Conservation (phyloP, 2,329 filamentous ascomycete species). For the Fusarium proliferatum region DNA sequence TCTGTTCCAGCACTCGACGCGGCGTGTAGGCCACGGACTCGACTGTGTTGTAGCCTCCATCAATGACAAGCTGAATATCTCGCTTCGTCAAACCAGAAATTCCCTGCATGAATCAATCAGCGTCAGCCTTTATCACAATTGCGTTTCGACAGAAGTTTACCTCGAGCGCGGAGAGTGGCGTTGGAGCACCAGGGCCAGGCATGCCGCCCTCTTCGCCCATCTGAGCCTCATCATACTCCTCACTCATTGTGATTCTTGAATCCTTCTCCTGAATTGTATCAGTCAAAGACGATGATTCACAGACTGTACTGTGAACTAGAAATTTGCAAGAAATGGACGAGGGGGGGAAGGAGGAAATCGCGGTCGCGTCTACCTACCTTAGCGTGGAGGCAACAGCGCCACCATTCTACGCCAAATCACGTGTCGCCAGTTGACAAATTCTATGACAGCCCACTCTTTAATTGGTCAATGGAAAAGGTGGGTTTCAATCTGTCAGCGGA, state of each 20-base stretch:
- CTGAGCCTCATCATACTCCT: slow-evolving; percentile 74
- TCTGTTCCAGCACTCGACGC: slow-evolving; percentile 85
- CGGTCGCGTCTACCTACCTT: slow-evolving; percentile 48
- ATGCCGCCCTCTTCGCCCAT: slow-evolving; percentile 75
- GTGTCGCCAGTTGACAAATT: slow-evolving; percentile 34
- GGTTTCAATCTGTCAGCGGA: not conserved
- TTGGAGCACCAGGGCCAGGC: slow-evolving; percentile 91
- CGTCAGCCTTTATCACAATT: slow-evolving; percentile 20
- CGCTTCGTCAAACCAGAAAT: slow-evolving; percentile 90
- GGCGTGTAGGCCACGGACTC: slow-evolving; percentile 95
- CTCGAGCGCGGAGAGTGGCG: slow-evolving; percentile 86
- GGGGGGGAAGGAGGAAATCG: slow-evolving; percentile 40
- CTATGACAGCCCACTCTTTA: not conserved
- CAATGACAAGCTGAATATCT: slow-evolving; percentile 91
- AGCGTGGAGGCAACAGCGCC: slow-evolving; percentile 40
- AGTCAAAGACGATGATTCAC: not conserved
- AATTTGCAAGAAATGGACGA: slow-evolving; percentile 12
- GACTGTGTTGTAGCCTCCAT: slow-evolving; percentile 94
- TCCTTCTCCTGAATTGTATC: not conserved
- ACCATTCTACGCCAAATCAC: slow-evolving; percentile 53
- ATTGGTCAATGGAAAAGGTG: not conserved
- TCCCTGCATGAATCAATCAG: slow-evolving; percentile 65
- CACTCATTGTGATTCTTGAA: slow-evolving; percentile 54
- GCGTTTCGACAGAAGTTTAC: slow-evolving; percentile 61
- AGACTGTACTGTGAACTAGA: not conserved